phyloP scores from a whole-genome alignment of 2,329 filamentous ascomycete species.

The Diplocarpon rosae region DNA sequence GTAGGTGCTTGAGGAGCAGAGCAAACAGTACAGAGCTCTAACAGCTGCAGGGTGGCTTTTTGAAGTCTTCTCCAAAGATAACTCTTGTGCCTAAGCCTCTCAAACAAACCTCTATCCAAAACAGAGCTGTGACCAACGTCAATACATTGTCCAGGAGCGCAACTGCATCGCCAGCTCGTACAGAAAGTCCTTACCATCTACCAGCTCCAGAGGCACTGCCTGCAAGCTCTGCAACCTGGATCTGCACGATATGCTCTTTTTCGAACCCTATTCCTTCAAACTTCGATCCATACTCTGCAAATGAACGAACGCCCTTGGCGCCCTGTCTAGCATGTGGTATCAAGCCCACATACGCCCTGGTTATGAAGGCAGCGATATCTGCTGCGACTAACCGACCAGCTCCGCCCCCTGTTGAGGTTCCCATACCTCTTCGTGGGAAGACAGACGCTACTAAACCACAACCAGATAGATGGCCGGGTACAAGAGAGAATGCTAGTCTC shows the following conservation, averaged over 20 bases:
- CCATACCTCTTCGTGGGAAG: conserved; percentile 23
- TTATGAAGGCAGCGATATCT: conserved; percentile 78
- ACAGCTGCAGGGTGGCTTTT: conserved; percentile 61
- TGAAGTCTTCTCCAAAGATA: conserved; percentile 91
- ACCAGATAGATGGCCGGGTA: conserved; percentile 15
- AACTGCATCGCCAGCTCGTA: conserved; percentile 36
- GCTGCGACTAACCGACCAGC: conserved; percentile 50
- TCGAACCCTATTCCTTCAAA: conserved; percentile 88
- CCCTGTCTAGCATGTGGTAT: conserved; percentile 91
- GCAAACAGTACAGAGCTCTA: conserved; percentile 8
- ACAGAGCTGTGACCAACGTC: conserved; percentile 38
- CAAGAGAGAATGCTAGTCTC: neutral
- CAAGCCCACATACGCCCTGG: conserved; percentile 70
- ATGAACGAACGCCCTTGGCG: conserved; percentile 65
- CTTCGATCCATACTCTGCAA: conserved; percentile 78
- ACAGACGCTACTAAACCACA: conserved; percentile 16
- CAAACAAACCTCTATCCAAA: conserved; percentile 52
- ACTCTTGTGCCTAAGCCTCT: conserved; percentile 74
- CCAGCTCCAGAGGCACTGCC: conserved; percentile 37
- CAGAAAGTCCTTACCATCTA: conserved; percentile 34
- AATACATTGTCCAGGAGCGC: conserved; percentile 36
- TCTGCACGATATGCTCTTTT: conserved; percentile 92
- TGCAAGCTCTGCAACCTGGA: conserved; percentile 66
- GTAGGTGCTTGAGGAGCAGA: conserved; percentile 33
- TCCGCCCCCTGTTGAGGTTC: conserved; percentile 19